Conservation (phyloP, 2,329 filamentous ascomycete species). For the Aureobasidium melanogenum region DNA sequence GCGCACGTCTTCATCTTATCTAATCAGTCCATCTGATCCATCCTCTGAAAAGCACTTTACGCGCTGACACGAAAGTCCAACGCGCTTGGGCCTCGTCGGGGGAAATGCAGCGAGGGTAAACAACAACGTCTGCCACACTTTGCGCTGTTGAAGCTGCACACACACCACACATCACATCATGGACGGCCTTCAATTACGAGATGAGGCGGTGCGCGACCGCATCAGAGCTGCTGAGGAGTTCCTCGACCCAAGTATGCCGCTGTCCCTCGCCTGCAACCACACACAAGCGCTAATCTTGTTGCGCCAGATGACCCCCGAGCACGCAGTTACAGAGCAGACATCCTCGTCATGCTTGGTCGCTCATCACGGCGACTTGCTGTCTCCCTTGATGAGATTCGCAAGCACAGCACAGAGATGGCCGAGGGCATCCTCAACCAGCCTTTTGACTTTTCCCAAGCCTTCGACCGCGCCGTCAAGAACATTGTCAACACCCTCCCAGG, state of each 20-base stretch:
- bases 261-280: not conserved
- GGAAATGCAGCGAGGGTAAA: not conserved
- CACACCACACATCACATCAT: slow-evolving; percentile 35
- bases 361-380: slow-evolving; percentile 46
- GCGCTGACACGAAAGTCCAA: not conserved
- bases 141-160: not conserved
- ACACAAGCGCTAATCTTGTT: slow-evolving; percentile 17
- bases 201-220: slow-evolving; percentile 76
- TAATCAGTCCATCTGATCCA: not conserved
- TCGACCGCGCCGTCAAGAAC: slow-evolving; percentile 82
- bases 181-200: slow-evolving; percentile 67
- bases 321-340: slow-evolving; percentile 76
- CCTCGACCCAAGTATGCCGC: slow-evolving; percentile 68
- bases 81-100: not conserved
- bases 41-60: not conserved
- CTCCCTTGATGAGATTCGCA: slow-evolving; percentile 77
- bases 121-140: not conserved
- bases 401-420: slow-evolving; percentile 77
- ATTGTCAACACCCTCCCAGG: slow-evolving; percentile 73
- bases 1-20: not conserved
- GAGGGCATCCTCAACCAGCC: slow-evolving; percentile 71
- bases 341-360: slow-evolving; percentile 64
- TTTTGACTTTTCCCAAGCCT: slow-evolving; percentile 81
- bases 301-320: slow-evolving; percentile 46
- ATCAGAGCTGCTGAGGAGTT: slow-evolving; percentile 86